A percentile compares a stretch with the other conserved stretches of the same genome.
Conservation (phyloP, 306 rosid species). For the Begonia loranthoides region DNA sequence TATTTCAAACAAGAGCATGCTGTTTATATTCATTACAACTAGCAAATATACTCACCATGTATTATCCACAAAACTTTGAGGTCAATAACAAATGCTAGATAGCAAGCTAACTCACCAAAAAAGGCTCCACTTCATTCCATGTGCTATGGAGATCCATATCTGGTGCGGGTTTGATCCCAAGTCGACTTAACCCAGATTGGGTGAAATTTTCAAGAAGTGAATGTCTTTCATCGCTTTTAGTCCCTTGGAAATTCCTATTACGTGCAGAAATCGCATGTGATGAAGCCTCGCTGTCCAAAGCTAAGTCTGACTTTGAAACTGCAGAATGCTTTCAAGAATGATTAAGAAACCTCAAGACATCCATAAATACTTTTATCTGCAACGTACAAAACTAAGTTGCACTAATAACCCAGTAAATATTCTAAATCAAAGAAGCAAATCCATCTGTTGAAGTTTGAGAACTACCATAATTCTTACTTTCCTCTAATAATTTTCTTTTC, state of each 20-base stretch:
- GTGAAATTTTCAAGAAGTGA: constrained; percentile 46
- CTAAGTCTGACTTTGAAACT: constrained; percentile 22
- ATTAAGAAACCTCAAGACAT: not conserved
- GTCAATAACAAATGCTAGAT: no score
- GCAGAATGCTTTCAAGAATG: constrained; percentile 11
- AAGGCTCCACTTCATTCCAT: constrained; percentile 70
- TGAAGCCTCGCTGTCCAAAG: constrained; percentile 11
- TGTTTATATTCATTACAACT: no score
- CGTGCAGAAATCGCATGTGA: constrained; percentile 12
- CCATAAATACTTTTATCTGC: no score
- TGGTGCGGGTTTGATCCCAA: constrained; percentile 37
- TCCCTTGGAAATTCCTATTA: constrained; percentile 22
- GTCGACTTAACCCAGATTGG: constrained; percentile 53
- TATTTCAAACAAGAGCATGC: no score
- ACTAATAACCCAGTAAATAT: no score
- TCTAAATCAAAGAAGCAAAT: constrained; percentile 1
- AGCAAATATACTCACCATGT: no score
- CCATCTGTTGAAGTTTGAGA: not conserved
- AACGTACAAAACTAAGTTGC: no score
- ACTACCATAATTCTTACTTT: no score
- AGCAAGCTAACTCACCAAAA: constrained; percentile 30
- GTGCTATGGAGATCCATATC: constrained; percentile 31
- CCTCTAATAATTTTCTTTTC: no score
- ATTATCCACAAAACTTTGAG: no score
- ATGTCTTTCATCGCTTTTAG: constrained; percentile 19